Evolutionary conservation across 805 yeast species (phyloP).

Genomic region (Lipomyces lipofer): DNA sequence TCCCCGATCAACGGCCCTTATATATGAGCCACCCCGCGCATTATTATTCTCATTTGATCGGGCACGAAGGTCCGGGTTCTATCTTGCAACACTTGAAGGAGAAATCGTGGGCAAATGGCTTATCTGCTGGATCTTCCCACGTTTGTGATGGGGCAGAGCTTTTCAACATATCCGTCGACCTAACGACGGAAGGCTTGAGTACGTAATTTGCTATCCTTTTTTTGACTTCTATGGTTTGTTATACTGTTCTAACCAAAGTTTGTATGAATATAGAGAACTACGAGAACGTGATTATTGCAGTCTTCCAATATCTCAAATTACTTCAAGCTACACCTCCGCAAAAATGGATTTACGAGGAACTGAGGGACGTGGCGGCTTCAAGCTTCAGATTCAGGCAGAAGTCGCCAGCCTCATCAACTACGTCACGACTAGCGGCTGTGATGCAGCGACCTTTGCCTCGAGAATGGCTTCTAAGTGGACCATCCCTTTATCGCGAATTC

Average conservation of each 20-base stretch:
- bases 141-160: conserved; percentile 63
- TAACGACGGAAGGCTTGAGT: conserved; percentile 66
- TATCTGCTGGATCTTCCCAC: conserved; percentile 65
- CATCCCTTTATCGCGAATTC: conserved; percentile 57
- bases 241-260: no score
- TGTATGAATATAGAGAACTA: conserved; percentile 51
- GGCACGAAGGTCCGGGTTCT: conserved; percentile 92
- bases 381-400: conserved; percentile 82
- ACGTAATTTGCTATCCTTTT: not conserved
- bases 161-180: conserved; percentile 69
- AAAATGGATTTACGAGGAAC: conserved; percentile 78
- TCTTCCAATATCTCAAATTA: conserved; percentile 75
- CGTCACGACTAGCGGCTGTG: conserved; percentile 61
- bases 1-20: conserved; percentile 69
- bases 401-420: conserved; percentile 67
- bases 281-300: conserved; percentile 55
- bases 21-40: conserved; percentile 72
- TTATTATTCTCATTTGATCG: conserved; percentile 77
- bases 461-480: conserved; percentile 56
- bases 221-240: conserved; percentile 37
- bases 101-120: conserved; percentile 75
- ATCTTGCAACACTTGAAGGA: conserved; percentile 66
- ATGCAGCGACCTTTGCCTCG: conserved; percentile 69
- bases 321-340: conserved; percentile 61
- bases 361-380: conserved; percentile 64